Evolutionary conservation across 805 yeast species (phyloP).

Genomic region (Jamesozyma rosinii): DNA sequence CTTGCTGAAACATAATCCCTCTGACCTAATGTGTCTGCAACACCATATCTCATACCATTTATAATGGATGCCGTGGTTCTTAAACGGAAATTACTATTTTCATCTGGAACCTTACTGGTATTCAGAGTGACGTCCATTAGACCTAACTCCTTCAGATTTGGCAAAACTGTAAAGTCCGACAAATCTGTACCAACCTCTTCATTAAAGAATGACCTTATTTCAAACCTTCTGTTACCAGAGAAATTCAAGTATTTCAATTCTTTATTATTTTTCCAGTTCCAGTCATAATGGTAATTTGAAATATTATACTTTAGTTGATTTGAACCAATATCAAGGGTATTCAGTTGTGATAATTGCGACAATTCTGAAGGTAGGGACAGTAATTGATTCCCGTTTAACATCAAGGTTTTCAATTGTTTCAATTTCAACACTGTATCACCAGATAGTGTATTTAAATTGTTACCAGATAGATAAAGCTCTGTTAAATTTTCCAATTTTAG

Average conservation of each 20-base stretch:
- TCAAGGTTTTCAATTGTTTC: constrained; percentile 48
- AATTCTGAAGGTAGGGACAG: constrained; percentile 84
- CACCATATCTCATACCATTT: constrained; percentile 75
- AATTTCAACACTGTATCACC: constrained; percentile 71
- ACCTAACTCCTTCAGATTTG: constrained; percentile 65
- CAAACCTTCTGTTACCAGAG: constrained; percentile 87
- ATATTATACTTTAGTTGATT: constrained; percentile 86
- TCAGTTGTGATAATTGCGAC: constrained; percentile 53
- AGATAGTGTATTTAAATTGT: constrained; percentile 66
- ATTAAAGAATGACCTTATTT: constrained; percentile 54
- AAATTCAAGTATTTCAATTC: constrained; percentile 73
- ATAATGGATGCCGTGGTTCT: constrained; percentile 81
- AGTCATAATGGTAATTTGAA: constrained; percentile 89
- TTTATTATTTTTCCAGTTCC: constrained; percentile 91
- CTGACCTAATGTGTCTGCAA: constrained; percentile 76
- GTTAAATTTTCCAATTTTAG: constrained; percentile 55
- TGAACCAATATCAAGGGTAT: constrained; percentile 80
- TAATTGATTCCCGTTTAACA: constrained; percentile 74
- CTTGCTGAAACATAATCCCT: constrained; percentile 58
- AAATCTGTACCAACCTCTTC: constrained; percentile 42
- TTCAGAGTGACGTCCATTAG: constrained; percentile 93
- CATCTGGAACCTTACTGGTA: constrained; percentile 83
- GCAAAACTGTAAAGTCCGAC: constrained; percentile 60
- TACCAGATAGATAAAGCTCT: constrained; percentile 75
- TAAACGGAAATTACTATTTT: constrained; percentile 68